Evolutionary conservation across 23 red algal species (phyloP).

Genomic region (Gracilaria domingensis): DNA sequence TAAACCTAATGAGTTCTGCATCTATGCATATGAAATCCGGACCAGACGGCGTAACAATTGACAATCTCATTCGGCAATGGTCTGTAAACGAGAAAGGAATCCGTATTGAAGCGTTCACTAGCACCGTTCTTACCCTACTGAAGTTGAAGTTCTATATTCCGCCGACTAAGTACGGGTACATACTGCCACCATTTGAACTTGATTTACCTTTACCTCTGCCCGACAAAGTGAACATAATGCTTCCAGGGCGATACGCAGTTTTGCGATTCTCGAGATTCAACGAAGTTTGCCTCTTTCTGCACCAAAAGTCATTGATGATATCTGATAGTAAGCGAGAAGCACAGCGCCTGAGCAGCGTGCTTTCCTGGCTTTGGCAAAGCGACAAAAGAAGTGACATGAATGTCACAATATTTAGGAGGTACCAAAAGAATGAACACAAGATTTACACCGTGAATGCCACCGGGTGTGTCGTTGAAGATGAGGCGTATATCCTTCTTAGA

Average conservation of each 20-base stretch:
- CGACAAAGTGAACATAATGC: slow-evolving; percentile 23
- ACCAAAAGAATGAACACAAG: slow-evolving; percentile 26
- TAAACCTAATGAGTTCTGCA: neutral
- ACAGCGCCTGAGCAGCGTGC: neutral
- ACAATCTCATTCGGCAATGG: neutral
- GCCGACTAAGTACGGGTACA: neutral
- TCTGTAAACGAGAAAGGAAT: neutral
- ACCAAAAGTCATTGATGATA: neutral
- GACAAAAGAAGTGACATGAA: neutral
- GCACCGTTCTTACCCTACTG: neutral
- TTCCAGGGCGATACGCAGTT: slow-evolving; percentile 17
- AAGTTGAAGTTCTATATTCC: slow-evolving; percentile 25
- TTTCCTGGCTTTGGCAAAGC: neutral
- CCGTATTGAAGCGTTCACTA: slow-evolving; percentile 3
- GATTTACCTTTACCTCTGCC: slow-evolving; percentile 22
- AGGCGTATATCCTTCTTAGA: slow-evolving; percentile 3
- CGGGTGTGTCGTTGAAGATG: slow-evolving; percentile 9
- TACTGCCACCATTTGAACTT: slow-evolving; percentile 16
- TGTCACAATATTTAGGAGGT: neutral
- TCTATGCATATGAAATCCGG: neutral
- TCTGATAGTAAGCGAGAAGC: neutral
- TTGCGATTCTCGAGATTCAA: slow-evolving; percentile 27
- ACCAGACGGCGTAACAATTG: neutral
- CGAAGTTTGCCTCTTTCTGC: slow-evolving; percentile 18
- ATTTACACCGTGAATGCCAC: neutral